phyloP scores from a whole-genome alignment of 2,329 filamentous ascomycete species.

The Sporothrix phasma region DNA sequence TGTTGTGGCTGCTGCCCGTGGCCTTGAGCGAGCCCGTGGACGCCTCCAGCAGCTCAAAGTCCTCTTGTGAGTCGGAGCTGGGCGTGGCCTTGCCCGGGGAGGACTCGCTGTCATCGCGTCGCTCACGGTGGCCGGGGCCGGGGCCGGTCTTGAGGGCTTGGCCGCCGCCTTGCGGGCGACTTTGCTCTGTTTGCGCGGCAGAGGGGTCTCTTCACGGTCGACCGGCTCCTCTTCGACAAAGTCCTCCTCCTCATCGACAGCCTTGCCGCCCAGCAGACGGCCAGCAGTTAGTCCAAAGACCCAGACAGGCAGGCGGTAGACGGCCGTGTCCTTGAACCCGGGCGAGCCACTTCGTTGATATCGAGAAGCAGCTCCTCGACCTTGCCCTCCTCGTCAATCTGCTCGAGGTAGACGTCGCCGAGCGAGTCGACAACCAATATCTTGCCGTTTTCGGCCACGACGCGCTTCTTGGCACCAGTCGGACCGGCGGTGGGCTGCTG shows the following conservation, averaged over 20 bases:
- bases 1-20: slow-evolving; percentile 28
- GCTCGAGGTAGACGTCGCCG: slow-evolving; percentile 92
- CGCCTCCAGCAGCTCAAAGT: slow-evolving; percentile 55
- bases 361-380: slow-evolving; percentile 79
- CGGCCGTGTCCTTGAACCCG: slow-evolving; percentile 69
- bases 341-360: slow-evolving; percentile 66
- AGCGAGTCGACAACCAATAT: slow-evolving; percentile 82
- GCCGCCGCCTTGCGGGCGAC: neutral
- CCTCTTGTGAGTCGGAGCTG: slow-evolving; percentile 47
- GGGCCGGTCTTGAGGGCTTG: slow-evolving; percentile 7
- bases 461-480: slow-evolving; percentile 71
- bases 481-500: slow-evolving; percentile 38
- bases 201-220: slow-evolving; percentile 25
- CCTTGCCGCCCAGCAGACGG: slow-evolving; percentile 34
- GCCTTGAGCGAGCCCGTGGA: slow-evolving; percentile 48
- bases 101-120: slow-evolving; percentile 36
- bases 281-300: slow-evolving; percentile 50
- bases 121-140: slow-evolving; percentile 17
- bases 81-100: slow-evolving; percentile 43
- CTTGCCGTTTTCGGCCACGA: slow-evolving; percentile 92
- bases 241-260: slow-evolving; percentile 27
- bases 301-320: slow-evolving; percentile 70
- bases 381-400: slow-evolving; percentile 77
- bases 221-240: slow-evolving; percentile 30
- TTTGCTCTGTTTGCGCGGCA: neutral